These are phyloP conservation scores for Suhomyces kilbournensis DNA, from an alignment of 805 yeast species.

Conservation along the genomic window DNA sequence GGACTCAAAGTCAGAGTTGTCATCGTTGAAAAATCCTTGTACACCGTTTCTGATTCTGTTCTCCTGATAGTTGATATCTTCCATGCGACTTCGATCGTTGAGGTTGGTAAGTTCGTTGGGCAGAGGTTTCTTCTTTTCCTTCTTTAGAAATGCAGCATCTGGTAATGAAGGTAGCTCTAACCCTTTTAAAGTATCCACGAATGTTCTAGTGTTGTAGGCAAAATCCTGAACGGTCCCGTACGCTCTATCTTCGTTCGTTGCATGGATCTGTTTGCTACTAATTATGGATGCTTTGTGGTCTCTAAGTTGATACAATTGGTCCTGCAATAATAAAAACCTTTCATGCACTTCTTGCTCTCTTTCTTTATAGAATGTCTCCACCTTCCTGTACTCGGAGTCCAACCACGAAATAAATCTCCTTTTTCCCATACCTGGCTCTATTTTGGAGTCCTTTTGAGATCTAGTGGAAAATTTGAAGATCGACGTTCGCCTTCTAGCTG, in stretches of 20 bases:
- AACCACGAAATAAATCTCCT: slow-evolving; percentile 64
- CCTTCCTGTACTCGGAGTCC: slow-evolving; percentile 55
- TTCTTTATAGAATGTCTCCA: slow-evolving; percentile 57
- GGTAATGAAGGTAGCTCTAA: slow-evolving; percentile 44
- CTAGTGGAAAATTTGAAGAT: slow-evolving; percentile 20
- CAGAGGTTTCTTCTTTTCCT: slow-evolving; percentile 8
- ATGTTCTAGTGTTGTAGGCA: slow-evolving; percentile 26
- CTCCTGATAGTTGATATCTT: slow-evolving; percentile 34
- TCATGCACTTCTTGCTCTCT: slow-evolving; percentile 60
- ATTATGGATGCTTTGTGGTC: slow-evolving; percentile 42
- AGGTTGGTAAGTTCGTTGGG: slow-evolving; percentile 12
- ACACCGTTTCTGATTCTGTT: slow-evolving; percentile 38
- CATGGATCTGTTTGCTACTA: slow-evolving; percentile 9
- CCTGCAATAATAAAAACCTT: slow-evolving; percentile 60
- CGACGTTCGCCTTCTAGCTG: slow-evolving; percentile 9
- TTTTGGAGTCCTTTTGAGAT: slow-evolving; percentile 17
- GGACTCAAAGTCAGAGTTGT: slow-evolving; percentile 1
- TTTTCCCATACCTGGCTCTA: slow-evolving; percentile 31
- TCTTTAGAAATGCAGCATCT: slow-evolving; percentile 28
- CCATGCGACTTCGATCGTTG: slow-evolving; percentile 6
- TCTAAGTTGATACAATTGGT: slow-evolving; percentile 62
- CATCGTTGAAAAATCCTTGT: slow-evolving; percentile 5
- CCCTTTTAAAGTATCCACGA: slow-evolving; percentile 21
- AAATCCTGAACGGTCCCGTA: slow-evolving; percentile 25
- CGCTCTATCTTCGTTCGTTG: slow-evolving; percentile 6